Percentiles rank a stretch among this genome's conserved stretches.
phyloP scores from a whole-genome alignment of 2,329 filamentous ascomycete species.

The Pestalotiopsis sp. region DNA sequence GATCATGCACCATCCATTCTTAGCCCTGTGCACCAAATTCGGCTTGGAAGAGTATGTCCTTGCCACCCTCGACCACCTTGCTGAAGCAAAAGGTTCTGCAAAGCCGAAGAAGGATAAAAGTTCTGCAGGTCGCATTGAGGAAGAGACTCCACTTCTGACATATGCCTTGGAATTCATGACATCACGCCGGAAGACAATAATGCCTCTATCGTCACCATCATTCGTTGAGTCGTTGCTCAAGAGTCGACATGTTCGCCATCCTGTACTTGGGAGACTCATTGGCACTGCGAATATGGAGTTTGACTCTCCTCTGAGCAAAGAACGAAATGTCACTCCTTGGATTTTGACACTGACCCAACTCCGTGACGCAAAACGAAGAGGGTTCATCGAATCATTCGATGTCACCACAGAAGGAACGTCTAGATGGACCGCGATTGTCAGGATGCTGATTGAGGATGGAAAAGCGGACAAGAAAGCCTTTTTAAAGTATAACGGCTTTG shows the following conservation, averaged over 20 bases:
- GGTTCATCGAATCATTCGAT: slow-evolving; percentile 33
- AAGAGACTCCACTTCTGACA: slow-evolving; percentile 29
- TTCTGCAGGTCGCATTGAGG: background rate
- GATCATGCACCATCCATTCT: slow-evolving; percentile 30
- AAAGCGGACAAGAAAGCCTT: slow-evolving; percentile 27
- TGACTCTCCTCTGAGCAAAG: slow-evolving; percentile 18
- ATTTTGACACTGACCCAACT: slow-evolving; percentile 30
- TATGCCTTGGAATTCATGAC: slow-evolving; percentile 36
- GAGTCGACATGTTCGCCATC: slow-evolving; percentile 14
- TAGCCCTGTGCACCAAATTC: slow-evolving; percentile 34
- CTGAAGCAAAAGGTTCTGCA: background rate
- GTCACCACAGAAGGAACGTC: slow-evolving; percentile 24
- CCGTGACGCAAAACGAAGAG: slow-evolving; percentile 29
- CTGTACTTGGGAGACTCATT: slow-evolving; percentile 20
- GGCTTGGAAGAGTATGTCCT: slow-evolving; percentile 30
- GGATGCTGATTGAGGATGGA: slow-evolving; percentile 26
- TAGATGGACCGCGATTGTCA: slow-evolving; percentile 31
- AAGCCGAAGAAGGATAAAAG: background rate
- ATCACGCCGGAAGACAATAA: slow-evolving; percentile 35
- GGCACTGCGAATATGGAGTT: slow-evolving; percentile 19
- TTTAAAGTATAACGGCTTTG: slow-evolving; percentile 29
- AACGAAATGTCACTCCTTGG: slow-evolving; percentile 28
- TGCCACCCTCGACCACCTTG: slow-evolving; percentile 19
- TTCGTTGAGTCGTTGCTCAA: slow-evolving; percentile 28
- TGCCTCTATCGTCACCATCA: slow-evolving; percentile 30